Evolutionary conservation across 1,284 basidiomycete species (phyloP), one percentile per base, ranked within the genome.

Genomic region (Volvariella surrecta): DNA sequence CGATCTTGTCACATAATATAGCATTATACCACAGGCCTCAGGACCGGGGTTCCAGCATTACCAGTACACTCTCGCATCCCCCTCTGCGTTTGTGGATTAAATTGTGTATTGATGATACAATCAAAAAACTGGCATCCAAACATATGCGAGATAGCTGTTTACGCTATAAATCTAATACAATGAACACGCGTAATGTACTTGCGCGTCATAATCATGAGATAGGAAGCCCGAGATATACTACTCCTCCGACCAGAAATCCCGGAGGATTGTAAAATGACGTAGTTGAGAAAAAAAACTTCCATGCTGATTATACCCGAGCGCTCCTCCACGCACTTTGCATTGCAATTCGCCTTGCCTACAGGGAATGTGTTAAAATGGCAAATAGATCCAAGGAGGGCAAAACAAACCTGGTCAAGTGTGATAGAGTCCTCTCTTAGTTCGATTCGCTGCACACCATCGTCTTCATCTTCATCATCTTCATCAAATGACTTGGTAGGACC

Each of bases 351-450:
- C 76, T 70, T 17, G 81, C 81, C 80, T 82, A 47, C 20, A 44
- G 42, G 38, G 38, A 41, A 37, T 8, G 15, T 41, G 44, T 16
- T 50, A 45, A 42, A 43, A 43, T 40, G 48, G 47, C n/a, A n/a
- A n/a, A n/a, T n/a, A n/a, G n/a, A n/a, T n/a, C n/a, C n/a, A n/a
- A 15, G 32, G 37, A 28, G 6, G 6, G 28, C 32, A 35, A 43
- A 2, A 37, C 73, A 43, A 55, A 89, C 89, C 76, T 94, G 90
- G 51, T 94, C 91, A 49, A 93, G 70, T 9, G 86, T 84, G 57
- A 94, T 92, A 20, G 82, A 80, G 54, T 82, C 85, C 57, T 89
- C 86, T 52, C 72, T 73, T 51, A 93, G 66, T 54, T 84, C 80
- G 31, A 90, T 74, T 52, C 65, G 73, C 62, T 89, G 84, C 50